Conservation (phyloP, 2,329 filamentous ascomycete species). For the Pestalotiopsis sp. region DNA sequence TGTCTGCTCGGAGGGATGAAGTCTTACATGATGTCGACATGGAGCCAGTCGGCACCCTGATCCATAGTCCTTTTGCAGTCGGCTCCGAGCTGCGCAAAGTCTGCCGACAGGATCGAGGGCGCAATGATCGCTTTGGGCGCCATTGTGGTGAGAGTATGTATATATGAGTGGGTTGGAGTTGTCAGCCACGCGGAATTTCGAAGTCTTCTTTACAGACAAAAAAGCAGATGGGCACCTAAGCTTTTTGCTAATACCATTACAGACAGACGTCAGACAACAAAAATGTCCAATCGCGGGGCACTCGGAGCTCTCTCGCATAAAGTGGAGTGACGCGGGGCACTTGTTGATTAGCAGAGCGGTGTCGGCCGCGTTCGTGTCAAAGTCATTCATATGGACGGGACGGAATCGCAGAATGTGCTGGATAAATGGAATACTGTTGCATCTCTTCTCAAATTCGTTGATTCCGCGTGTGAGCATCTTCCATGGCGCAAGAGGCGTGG, state of each 20-base stretch:
- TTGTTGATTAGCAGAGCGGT: not conserved
- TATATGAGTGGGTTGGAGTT: not conserved
- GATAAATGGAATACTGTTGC: not conserved
- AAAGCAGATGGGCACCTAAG: not conserved
- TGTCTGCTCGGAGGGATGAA: not conserved
- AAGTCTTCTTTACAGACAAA: not conserved
- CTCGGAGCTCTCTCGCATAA: conserved; percentile 13
- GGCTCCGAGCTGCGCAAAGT: conserved; percentile 85
- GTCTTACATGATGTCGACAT: conserved; percentile 83
- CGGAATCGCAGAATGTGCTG: too few relatives aligned
- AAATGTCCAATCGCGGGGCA: conserved; percentile 23
- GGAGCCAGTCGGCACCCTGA: conserved; percentile 87
- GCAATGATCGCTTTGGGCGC: conserved; percentile 90
- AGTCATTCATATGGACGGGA: not conserved
- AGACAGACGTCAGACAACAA: conserved; percentile 24
- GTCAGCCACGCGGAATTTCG: too few relatives aligned
- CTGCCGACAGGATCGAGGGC: conserved; percentile 95
- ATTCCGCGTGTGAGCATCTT: too few relatives aligned
- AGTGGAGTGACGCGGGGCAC: conserved; percentile 5
- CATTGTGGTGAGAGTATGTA: conserved; percentile 55
- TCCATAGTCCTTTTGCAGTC: conserved; percentile 86
- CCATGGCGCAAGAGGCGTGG: too few relatives aligned
- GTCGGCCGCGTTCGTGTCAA: not conserved
- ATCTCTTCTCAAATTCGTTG: not conserved
- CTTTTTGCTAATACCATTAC: not conserved